Evolutionary conservation across 768 basidiomycete genomes (phyloP).

Genomic region (Leccinum sublutescens): DNA sequence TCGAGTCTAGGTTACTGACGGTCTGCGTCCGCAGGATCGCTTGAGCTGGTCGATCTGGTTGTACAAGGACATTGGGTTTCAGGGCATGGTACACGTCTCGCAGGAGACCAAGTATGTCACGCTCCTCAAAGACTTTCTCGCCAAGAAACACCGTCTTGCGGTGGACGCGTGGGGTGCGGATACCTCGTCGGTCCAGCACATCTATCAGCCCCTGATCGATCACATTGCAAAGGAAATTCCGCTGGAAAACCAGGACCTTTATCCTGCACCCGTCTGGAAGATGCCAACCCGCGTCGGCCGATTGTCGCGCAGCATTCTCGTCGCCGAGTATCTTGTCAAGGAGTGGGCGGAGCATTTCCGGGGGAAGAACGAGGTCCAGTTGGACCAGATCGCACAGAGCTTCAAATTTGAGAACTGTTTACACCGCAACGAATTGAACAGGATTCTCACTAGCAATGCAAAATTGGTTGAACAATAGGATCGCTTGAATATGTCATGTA

Average conservation of each 20-base stretch:
- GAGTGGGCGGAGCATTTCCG: constrained; percentile 74
- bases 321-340: constrained; percentile 67
- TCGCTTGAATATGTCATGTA: not conserved
- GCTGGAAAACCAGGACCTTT: constrained; percentile 49
- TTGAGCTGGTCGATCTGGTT: constrained; percentile 85
- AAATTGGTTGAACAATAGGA: not conserved
- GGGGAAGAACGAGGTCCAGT: constrained; percentile 54
- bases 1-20: not conserved
- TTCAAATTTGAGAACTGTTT: constrained; percentile 71
- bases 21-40: constrained; percentile 43
- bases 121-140: constrained; percentile 65
- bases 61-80: constrained; percentile 85
- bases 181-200: constrained; percentile 47
- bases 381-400: constrained; percentile 73
- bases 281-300: constrained; percentile 53
- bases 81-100: constrained; percentile 79
- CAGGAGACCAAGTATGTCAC: constrained; percentile 69
- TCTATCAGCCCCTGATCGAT: constrained; percentile 66
- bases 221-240: constrained; percentile 60
- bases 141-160: constrained; percentile 76
- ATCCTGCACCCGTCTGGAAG: constrained; percentile 66
- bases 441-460: constrained; percentile 46
- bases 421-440: constrained; percentile 65
- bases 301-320: constrained; percentile 62
- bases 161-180: constrained; percentile 80